Percentiles rank a stretch among this genome's conserved stretches.
Conservation (phyloP, 2,329 filamentous ascomycete genomes). For the Chaetomium olivaceum region DNA sequence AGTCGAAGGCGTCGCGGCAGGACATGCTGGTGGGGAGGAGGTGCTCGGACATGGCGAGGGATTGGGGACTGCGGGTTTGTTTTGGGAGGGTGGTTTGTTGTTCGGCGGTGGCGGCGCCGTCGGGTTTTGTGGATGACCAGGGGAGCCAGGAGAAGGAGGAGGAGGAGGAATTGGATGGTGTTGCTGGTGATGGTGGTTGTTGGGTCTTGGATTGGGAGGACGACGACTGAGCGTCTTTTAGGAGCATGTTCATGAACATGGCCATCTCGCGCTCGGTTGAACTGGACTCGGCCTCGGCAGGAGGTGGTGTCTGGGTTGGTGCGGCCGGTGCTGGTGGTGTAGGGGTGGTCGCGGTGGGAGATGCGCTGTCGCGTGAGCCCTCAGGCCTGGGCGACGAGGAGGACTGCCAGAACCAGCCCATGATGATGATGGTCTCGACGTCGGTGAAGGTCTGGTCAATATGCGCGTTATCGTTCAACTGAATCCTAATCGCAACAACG, state of each 20-base stretch:
- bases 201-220: constrained; percentile 28
- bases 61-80: constrained; percentile 38
- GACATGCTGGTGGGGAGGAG: constrained; percentile 81
- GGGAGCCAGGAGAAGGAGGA: constrained; percentile 26
- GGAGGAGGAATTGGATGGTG: constrained; percentile 18
- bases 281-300: constrained; percentile 23
- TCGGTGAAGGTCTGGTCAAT: background rate
- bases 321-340: constrained; percentile 19
- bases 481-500: background rate
- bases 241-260: constrained; percentile 54
- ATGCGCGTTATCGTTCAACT: background rate
- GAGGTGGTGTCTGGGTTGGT: constrained; percentile 10
- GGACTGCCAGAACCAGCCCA: constrained; percentile 63
- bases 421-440: constrained; percentile 36
- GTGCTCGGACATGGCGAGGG: constrained; percentile 58
- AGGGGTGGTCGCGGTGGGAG: constrained; percentile 25
- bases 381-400: constrained; percentile 32
- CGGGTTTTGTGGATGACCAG: constrained; percentile 12
- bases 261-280: constrained; percentile 53
- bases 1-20: constrained; percentile 87
- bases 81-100: background rate
- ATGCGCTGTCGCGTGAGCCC: constrained; percentile 19
- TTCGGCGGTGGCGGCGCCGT: constrained; percentile 7
- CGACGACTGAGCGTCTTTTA: constrained; percentile 34
- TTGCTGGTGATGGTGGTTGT: constrained; percentile 30